These are phyloP conservation scores for Suhomyces sp. DNA, from an alignment of 805 yeast genomes.

Conservation along the genomic window DNA sequence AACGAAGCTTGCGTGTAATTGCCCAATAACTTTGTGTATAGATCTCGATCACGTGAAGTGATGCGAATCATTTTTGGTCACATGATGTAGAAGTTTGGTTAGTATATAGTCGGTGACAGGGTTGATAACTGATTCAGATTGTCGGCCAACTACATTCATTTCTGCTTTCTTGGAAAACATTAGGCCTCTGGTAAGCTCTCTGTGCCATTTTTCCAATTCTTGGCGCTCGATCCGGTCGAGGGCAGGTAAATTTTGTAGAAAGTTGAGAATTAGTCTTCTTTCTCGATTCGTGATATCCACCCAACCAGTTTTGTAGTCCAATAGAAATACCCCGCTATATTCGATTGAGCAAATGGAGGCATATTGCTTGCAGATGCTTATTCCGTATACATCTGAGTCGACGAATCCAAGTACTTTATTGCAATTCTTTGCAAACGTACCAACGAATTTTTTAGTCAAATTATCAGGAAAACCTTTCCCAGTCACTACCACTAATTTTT, in stretches of 20 bases:
- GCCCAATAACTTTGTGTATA: too few species aligned
- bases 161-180: constrained; percentile 55
- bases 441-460: constrained; percentile 46
- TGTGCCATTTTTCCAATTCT: constrained; percentile 20
- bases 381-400: constrained; percentile 68
- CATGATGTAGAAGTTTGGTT: not conserved
- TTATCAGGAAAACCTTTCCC: constrained; percentile 71
- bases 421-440: constrained; percentile 21
- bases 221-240: not conserved
- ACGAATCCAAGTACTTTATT: constrained; percentile 48
- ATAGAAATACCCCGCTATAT: constrained; percentile 43
- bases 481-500: constrained; percentile 40
- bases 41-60: constrained; percentile 3
- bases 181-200: constrained; percentile 56
- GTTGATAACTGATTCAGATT: not conserved
- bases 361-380: constrained; percentile 48
- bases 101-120: constrained; percentile 3
- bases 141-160: constrained; percentile 39
- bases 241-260: constrained; percentile 7
- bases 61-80: not conserved
- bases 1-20: too few species aligned
- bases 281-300: constrained; percentile 22
- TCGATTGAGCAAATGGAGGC: constrained; percentile 12
- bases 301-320: constrained; percentile 32
- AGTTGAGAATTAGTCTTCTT: constrained; percentile 16